Base-by-base conservation (phyloP, 306 rosid species). In the Trifolium fragiferum region DNA sequence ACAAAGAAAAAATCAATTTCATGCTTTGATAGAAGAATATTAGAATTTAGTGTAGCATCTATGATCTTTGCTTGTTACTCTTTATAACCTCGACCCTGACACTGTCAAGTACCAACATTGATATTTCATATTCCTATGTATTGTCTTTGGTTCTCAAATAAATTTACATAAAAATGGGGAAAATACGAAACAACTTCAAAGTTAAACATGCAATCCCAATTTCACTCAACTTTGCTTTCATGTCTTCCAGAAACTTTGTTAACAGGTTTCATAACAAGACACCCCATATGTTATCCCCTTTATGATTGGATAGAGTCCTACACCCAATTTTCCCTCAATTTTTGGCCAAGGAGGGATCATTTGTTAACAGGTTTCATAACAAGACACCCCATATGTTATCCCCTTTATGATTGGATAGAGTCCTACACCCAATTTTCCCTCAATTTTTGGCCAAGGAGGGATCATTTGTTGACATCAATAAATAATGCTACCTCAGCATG, bases 1-100 rank as follows among this genome's bases (percentile, higher is more conserved):
- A 37, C 40, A 33, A 60, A 49, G 49, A 33, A 41, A 70, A 70
- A 51, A 23, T 18, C 51, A 76, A 59, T 43, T 41, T 37, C 47
- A 51, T 68, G 53, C 46, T 74, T 51, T 32, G 23, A 37, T 19
- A 25, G 27, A 37, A 37, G 66, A 49, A 27, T 14, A 80, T 38
- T 14, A 68, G 44, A 61, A 60, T 30, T 30, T 30, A 30, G 33
- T 30, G 6, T 30, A 30, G 33, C 33, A 30, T 30, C 33, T 30
- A 30, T 30, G 6, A 30, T 30, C 33, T 30, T 30, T 30, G 33
- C 33, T 30, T 30, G 33, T 30, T 30, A 30, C 33, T 30, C 33
- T 30, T 30, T 30, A 30, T 30, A 4, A 30, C 16, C 66, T 37
- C 27, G 37, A 62, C 57, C 72, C 25, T 25, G 32, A 44, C 61